Conservation (phyloP, 164 flowering plant species). For the Umbilicus rupestris region DNA sequence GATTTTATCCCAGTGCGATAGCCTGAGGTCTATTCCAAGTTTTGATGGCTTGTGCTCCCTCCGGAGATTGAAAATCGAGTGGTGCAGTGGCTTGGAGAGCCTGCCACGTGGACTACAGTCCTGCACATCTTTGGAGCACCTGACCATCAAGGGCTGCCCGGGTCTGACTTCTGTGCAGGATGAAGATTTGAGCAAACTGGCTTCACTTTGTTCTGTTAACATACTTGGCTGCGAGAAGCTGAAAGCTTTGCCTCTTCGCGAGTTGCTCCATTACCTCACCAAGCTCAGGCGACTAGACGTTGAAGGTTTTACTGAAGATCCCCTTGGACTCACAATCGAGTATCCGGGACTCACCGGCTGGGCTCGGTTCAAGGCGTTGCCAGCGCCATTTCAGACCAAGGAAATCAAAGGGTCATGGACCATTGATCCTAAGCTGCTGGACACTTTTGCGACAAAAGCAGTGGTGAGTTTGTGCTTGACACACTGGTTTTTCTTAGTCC, state of each 20-base stretch:
- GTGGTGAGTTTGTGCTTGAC: slow-evolving; percentile 1
- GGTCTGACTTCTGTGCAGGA: slow-evolving; percentile 8
- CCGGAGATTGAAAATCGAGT: slow-evolving; percentile 2
- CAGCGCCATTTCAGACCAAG: neutral
- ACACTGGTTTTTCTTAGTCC: neutral
- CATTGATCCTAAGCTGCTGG: slow-evolving; percentile 4
- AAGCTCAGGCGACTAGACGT: slow-evolving; percentile 2
- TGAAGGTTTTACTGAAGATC: neutral
- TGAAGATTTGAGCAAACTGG: neutral
- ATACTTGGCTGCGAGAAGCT: slow-evolving; percentile 4
- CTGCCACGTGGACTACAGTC: slow-evolving; percentile 7
- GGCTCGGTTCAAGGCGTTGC: slow-evolving; percentile 7
- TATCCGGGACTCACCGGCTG: slow-evolving; percentile 7
- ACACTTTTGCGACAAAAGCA: slow-evolving; percentile 1
- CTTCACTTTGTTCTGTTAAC: neutral
- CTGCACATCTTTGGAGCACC: slow-evolving; percentile 2
- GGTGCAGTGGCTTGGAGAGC: neutral
- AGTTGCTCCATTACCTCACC: slow-evolving; percentile 1
- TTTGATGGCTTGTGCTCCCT: slow-evolving; percentile 2
- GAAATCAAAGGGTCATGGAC: slow-evolving; percentile 3
- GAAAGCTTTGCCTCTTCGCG: slow-evolving; percentile 5
- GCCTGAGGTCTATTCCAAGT: slow-evolving; percentile 9
- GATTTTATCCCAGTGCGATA: neutral
- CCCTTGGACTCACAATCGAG: slow-evolving; percentile 1
- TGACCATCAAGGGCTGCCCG: neutral